phyloP scores from a whole-genome alignment of 768 basidiomycete genomes.

The Kwoniella sp. region DNA sequence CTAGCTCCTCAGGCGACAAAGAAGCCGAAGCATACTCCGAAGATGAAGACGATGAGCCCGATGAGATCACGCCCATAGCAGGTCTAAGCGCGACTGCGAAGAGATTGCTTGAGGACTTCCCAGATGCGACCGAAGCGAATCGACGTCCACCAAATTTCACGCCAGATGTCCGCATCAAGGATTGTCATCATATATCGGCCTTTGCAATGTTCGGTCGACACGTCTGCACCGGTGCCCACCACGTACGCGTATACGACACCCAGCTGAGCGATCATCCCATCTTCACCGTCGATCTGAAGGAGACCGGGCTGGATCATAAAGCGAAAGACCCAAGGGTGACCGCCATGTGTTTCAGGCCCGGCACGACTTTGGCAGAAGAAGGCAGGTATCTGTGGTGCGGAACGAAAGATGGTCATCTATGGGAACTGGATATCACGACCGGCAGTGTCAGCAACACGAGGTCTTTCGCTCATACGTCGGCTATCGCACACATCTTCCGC shows the following conservation, averaged over 20 bases:
- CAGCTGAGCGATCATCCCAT: slow-evolving; percentile 39
- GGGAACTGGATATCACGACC: slow-evolving; percentile 75
- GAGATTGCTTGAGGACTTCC: slow-evolving; percentile 55
- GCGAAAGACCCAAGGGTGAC: slow-evolving; percentile 72
- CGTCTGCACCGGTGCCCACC: slow-evolving; percentile 54
- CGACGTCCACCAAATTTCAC: slow-evolving; percentile 56
- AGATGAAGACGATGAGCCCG: slow-evolving; percentile 49
- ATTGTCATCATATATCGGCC: slow-evolving; percentile 44
- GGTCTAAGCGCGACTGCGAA: slow-evolving; percentile 35
- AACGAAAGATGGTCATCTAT: slow-evolving; percentile 83
- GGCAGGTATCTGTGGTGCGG: slow-evolving; percentile 80
- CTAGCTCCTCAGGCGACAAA: slow-evolving; percentile 14
- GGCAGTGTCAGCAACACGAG: slow-evolving; percentile 66
- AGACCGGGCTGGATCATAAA: slow-evolving; percentile 61
- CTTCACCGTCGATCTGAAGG: slow-evolving; percentile 66
- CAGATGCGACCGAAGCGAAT: slow-evolving; percentile 59
- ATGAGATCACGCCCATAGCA: slow-evolving; percentile 21
- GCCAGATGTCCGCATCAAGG: slow-evolving; percentile 44
- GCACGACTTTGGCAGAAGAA: slow-evolving; percentile 57
- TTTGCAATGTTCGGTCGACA: slow-evolving; percentile 56
- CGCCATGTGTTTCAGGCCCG: slow-evolving; percentile 74
- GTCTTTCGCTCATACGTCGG: slow-evolving; percentile 66
- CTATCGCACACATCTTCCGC: slow-evolving; percentile 75
- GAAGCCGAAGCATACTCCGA: slow-evolving; percentile 41
- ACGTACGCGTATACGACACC: slow-evolving; percentile 56